These are phyloP conservation scores for Naematelia aurantialba DNA, from an alignment of 768 basidiomycete genomes.

Conservation along the genomic window DNA sequence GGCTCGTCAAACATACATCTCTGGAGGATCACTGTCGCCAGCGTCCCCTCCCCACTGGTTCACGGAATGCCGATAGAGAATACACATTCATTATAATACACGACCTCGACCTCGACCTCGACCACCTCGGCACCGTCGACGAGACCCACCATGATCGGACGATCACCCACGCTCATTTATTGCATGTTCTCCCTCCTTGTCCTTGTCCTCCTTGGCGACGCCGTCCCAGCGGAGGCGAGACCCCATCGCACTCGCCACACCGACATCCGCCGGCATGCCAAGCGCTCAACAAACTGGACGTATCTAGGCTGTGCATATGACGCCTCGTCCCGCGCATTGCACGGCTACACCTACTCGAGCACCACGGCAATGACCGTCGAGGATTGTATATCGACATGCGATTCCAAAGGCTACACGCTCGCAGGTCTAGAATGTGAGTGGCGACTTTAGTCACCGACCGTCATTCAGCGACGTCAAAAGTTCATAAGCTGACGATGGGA, in stretches of 20 bases:
- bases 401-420: constrained; percentile 18
- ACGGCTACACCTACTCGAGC: background rate
- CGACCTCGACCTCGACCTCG: too few species aligned
- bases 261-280: background rate
- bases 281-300: background rate
- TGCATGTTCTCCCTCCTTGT: background rate
- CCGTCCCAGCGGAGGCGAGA: background rate
- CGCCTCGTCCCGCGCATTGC: background rate
- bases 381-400: constrained; percentile 25
- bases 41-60: too few species aligned
- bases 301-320: constrained; percentile 3
- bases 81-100: background rate
- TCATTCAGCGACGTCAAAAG: background rate
- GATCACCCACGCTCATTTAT: background rate
- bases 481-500: constrained; percentile 1
- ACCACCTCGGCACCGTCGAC: too few species aligned
- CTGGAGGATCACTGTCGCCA: too few species aligned
- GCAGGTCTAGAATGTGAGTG: constrained; percentile 37
- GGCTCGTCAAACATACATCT: too few species aligned
- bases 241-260: background rate
- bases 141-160: background rate
- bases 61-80: too few species aligned
- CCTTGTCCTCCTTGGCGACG: background rate
- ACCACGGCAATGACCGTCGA: constrained; percentile 18
- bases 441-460: background rate